Evolutionary conservation across 2,329 filamentous ascomycete genomes (phyloP), one percentile per base, ranked within the genome.

Genomic region (Arthroderma sp.): DNA sequence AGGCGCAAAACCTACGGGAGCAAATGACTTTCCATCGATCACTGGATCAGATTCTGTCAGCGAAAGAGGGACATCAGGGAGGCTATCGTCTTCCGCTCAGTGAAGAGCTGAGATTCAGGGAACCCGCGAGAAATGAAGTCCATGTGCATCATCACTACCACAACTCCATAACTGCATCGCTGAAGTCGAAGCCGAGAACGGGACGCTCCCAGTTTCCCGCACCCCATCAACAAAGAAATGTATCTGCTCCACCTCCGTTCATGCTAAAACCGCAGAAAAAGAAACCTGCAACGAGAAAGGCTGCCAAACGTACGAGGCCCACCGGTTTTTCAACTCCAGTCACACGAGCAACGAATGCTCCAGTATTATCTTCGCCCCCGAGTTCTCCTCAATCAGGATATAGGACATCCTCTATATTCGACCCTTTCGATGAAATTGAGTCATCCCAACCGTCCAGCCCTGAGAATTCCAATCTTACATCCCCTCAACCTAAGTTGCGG

Each of bases 61-160:
- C 45, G 5, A 33, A n/a, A 2, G 40, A 53, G 11, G 38, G 29
- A 9, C 29, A 32, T 11, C 7, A 43, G 22, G n/a, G 65, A 59
- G 47, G 57, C 62, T 5, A 63, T 67, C 1, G 69, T 72, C 2
- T 48, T 22, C 82, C 77, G 1, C 65, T 95, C 42, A 74, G 79
- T 47, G 77, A 84, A 36, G 88, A 95, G 61, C 71, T 93, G 27
- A 76, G 74, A 34, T 63, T 69, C 15, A 68, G 69, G 41, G 61
- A 66, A 30, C 65, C 62, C 11, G 52, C 74, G 2, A 81, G 82
- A 0, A 82, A 85, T 55, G 85, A 91, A 55, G 68, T 95, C 9
- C 89, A 95, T 55, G 84, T 96, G 38, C 89, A 96, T 57, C 88
- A 96, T 56, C 89, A 96, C 59, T 94, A 94, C 58, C 87, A 95